Evolutionary conservation across 177 flowering plant species (phyloP).

Genomic region (Tripterygium wilfordii): DNA sequence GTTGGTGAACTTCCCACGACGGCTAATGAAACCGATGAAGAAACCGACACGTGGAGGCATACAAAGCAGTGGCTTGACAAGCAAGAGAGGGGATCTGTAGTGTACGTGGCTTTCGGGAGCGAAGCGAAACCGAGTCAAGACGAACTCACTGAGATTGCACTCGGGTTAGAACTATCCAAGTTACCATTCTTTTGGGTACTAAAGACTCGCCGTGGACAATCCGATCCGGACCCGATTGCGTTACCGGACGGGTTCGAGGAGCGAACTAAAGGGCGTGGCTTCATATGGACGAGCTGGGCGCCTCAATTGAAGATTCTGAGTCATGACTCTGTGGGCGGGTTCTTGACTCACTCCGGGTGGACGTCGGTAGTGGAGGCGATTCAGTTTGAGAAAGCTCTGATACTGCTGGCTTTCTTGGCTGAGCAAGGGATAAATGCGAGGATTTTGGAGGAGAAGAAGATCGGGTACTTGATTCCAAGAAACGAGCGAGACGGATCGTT

Average conservation of each 20-base stretch:
- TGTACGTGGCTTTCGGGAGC: slow-evolving; percentile 50
- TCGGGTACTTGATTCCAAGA: slow-evolving; percentile 20
- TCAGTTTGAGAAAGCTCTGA: slow-evolving; percentile 9
- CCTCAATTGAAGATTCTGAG: slow-evolving; percentile 24
- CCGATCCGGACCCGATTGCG: slow-evolving; percentile 8
- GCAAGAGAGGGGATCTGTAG: slow-evolving; percentile 23
- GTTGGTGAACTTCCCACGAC: slow-evolving; percentile 31
- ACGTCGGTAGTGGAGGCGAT: slow-evolving; percentile 29
- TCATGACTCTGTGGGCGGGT: slow-evolving; percentile 21
- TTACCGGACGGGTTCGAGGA: slow-evolving; percentile 34
- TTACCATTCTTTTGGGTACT: slow-evolving; percentile 49
- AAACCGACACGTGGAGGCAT: background rate
- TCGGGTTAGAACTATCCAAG: slow-evolving; percentile 34
- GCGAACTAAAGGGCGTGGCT: slow-evolving; percentile 19
- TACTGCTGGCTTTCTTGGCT: slow-evolving; percentile 11
- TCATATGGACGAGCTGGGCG: slow-evolving; percentile 25
- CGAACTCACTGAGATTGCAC: slow-evolving; percentile 39
- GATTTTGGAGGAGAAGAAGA: slow-evolving; percentile 13
- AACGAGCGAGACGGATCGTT: slow-evolving; percentile 29
- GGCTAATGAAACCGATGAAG: background rate
- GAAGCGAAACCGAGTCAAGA: slow-evolving; percentile 28
- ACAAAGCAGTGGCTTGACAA: slow-evolving; percentile 34
- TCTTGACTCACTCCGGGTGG: slow-evolving; percentile 31
- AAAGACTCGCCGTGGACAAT: no score
- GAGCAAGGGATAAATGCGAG: slow-evolving; percentile 30